Evolutionary conservation across 2,329 filamentous ascomycete genomes (phyloP).

Genomic region (Phialemoniopsis sp.): DNA sequence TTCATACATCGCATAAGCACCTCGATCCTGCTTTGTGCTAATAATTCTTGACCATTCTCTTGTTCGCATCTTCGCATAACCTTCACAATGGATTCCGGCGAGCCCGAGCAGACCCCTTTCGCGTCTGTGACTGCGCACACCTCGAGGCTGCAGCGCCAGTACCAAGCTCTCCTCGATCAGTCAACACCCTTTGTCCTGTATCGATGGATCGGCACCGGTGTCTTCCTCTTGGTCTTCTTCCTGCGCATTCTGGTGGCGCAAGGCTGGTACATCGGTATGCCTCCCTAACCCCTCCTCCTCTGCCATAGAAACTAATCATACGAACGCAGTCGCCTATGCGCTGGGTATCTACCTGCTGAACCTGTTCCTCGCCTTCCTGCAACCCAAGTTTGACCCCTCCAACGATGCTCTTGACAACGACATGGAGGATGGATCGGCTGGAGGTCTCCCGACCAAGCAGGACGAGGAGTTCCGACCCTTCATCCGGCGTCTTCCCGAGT

Average conservation of each 20-base stretch:
- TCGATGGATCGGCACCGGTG: conserved; percentile 82
- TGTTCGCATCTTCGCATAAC: not conserved
- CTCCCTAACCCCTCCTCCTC: not conserved
- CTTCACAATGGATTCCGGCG: conserved; percentile 71
- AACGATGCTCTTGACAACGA: conserved; percentile 88
- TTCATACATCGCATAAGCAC: too few relatives aligned
- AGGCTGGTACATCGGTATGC: conserved; percentile 95
- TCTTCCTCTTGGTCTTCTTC: conserved; percentile 76
- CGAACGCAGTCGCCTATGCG: conserved; percentile 77
- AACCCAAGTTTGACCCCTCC: conserved; percentile 97
- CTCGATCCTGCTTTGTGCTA: too few relatives aligned
- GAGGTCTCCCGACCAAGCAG: conserved; percentile 84
- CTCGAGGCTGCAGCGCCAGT: conserved; percentile 72
- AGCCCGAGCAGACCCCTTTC: conserved; percentile 89
- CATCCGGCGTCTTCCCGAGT: conserved; percentile 91
- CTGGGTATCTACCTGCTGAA: conserved; percentile 98
- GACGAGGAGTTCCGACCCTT: conserved; percentile 98
- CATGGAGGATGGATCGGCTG: conserved; percentile 86
- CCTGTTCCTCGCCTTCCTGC: conserved; percentile 96
- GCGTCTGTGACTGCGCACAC: conserved; percentile 85
- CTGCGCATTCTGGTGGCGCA: conserved; percentile 86
- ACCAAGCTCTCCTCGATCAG: conserved; percentile 91
- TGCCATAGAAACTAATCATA: not conserved
- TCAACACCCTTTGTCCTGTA: conserved; percentile 87
- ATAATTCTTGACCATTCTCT: too few relatives aligned